Conservation (phyloP, 805 yeast species). For the Pichia nakasei region DNA sequence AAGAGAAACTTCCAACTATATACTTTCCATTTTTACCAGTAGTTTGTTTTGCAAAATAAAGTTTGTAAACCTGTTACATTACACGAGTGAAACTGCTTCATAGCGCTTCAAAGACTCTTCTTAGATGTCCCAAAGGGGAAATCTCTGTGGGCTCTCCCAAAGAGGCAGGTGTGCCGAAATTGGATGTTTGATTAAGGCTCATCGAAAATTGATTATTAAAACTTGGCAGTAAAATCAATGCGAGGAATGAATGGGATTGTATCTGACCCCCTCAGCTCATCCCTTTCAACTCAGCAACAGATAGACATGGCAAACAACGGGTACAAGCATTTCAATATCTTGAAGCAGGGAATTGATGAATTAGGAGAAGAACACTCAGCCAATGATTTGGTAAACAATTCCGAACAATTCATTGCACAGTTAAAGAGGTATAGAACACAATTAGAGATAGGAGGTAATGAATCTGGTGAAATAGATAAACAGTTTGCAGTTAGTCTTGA, state of each 20-base stretch:
- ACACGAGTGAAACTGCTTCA: not conserved
- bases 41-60: not conserved
- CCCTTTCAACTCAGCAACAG: too few relatives aligned
- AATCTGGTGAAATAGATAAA: not conserved
- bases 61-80: not conserved
- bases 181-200: not conserved
- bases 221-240: too few relatives aligned
- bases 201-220: too few relatives aligned
- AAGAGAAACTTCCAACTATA: too few relatives aligned
- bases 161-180: not conserved
- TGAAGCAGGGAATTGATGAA: constrained; percentile 24
- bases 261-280: too few relatives aligned
- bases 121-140: not conserved
- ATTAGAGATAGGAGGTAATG: not conserved
- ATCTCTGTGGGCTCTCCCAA: not conserved
- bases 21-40: too few relatives aligned
- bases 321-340: not conserved
- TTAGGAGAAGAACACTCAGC: constrained; percentile 42
- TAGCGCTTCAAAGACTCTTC: not conserved
- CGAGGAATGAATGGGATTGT: too few relatives aligned
- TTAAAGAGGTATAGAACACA: not conserved
- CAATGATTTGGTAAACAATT: constrained; percentile 37
- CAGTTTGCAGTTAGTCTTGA: not conserved
- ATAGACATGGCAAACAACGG: not conserved
- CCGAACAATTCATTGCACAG: constrained; percentile 1